These are phyloP conservation scores for Phialocephala sp. DNA, from an alignment of 2,329 filamentous ascomycete species.

Conservation along the genomic window DNA sequence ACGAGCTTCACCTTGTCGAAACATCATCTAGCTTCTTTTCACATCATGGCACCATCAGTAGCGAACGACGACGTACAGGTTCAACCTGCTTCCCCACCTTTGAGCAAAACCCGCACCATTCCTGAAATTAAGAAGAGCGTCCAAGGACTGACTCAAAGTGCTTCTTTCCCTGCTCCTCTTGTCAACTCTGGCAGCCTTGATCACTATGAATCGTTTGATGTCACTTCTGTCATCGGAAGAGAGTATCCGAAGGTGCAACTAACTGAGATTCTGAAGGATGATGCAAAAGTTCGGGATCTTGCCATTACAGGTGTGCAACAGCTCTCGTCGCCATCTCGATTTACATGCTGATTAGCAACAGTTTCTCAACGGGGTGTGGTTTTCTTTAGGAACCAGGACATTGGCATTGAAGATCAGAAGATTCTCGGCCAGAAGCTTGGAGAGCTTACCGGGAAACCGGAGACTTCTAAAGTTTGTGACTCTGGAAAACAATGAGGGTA, in stretches of 20 bases:
- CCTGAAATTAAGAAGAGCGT: constrained; percentile 10
- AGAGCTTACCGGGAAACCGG: constrained; percentile 47
- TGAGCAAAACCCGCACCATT: constrained; percentile 1
- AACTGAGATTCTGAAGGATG: constrained; percentile 42
- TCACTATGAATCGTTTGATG: constrained; percentile 43
- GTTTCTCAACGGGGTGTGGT: constrained; percentile 51
- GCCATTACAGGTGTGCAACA: constrained; percentile 34
- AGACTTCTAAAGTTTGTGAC: constrained; percentile 23
- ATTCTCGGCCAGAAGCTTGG: constrained; percentile 52
- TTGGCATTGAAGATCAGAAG: constrained; percentile 51
- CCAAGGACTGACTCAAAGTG: constrained; percentile 13
- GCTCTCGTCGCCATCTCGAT: background rate
- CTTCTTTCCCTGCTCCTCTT: constrained; percentile 30
- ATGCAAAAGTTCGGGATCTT: constrained; percentile 43
- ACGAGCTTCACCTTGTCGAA: background rate
- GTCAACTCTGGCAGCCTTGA: constrained; percentile 35
- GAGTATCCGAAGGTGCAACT: constrained; percentile 49
- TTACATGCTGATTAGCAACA: background rate
- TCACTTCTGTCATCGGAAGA: constrained; percentile 48
- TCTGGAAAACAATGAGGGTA: constrained; percentile 14
- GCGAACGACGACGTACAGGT: background rate
- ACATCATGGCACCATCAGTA: constrained; percentile 3
- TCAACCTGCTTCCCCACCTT: constrained; percentile 4
- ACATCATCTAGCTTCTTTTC: background rate
- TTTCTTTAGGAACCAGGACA: constrained; percentile 55